Evolutionary conservation across 2,329 filamentous ascomycete genomes (phyloP).

Genomic region (Colletotrichum zoysiae): DNA sequence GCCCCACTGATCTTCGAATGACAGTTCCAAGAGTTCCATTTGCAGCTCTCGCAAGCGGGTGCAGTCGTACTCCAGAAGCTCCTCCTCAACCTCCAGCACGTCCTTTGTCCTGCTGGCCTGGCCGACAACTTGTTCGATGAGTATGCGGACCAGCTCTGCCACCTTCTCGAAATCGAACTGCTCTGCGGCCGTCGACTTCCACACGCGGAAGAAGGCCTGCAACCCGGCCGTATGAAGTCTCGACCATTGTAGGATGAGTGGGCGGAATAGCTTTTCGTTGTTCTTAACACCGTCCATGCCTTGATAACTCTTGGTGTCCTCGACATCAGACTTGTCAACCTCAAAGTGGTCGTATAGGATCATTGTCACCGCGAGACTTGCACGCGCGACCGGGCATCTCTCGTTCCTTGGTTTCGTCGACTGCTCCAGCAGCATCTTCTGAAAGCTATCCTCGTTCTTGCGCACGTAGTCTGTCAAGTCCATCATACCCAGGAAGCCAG

Average conservation of each 20-base stretch:
- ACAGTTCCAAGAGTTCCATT: conserved; percentile 91
- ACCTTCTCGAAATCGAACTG: conserved; percentile 94
- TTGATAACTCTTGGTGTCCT: conserved; percentile 82
- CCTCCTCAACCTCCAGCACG: conserved; percentile 88
- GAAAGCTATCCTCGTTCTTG: conserved; percentile 92
- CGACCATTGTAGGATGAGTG: conserved; percentile 92
- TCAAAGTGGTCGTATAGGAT: conserved; percentile 97
- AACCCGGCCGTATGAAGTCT: conserved; percentile 87
- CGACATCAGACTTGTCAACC: conserved; percentile 84
- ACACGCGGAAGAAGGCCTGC: conserved; percentile 89
- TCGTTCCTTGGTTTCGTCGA: conserved; percentile 77
- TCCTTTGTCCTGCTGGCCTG: conserved; percentile 85
- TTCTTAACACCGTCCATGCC: conserved; percentile 80
- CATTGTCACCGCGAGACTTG: conserved; percentile 87
- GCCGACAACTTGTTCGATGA: conserved; percentile 91
- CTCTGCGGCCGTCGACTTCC: conserved; percentile 90
- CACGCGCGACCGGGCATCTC: conserved; percentile 88
- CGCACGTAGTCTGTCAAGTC: conserved; percentile 94
- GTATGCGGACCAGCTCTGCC: conserved; percentile 87
- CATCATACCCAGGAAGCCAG: conserved; percentile 96
- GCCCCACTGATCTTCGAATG: conserved; percentile 96
- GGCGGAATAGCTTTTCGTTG: conserved; percentile 88
- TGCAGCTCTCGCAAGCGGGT: conserved; percentile 84
- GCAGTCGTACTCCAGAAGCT: conserved; percentile 87
- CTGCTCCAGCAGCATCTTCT: conserved; percentile 92